A percentile compares a stretch with the other conserved stretches of the same genome.
Conservation (phyloP, 177 flowering plant genomes). For the Vitis hybrid region DNA sequence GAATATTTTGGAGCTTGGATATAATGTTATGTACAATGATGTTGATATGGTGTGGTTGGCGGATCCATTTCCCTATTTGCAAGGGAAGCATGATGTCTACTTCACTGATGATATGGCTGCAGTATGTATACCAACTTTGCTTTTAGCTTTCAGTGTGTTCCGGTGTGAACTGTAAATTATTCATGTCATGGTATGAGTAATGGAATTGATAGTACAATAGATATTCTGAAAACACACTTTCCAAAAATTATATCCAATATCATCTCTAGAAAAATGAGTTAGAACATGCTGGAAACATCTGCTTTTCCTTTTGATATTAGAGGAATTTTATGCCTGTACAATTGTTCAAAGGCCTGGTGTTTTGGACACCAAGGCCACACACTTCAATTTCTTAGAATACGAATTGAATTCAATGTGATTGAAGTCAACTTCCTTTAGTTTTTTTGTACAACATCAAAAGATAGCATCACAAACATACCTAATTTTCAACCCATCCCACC, state of each 20-base stretch:
- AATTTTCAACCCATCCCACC: too few relatives aligned
- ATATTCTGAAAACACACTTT: background rate
- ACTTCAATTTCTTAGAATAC: background rate
- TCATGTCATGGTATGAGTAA: background rate
- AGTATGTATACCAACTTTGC: conserved; percentile 40
- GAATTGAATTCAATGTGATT: background rate
- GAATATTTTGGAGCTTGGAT: conserved; percentile 92
- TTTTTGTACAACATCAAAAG: too few relatives aligned
- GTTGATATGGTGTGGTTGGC: conserved; percentile 99
- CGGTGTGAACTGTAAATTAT: background rate
- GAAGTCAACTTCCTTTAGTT: too few relatives aligned
- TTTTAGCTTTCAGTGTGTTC: background rate
- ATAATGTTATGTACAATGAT: conserved; percentile 96
- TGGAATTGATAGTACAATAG: background rate
- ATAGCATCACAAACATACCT: too few relatives aligned
- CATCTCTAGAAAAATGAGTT: background rate
- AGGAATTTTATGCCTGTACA: too few relatives aligned
- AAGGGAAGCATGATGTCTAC: conserved; percentile 89
- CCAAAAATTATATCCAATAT: background rate
- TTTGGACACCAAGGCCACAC: too few relatives aligned
- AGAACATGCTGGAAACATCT: too few relatives aligned
- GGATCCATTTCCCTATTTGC: conserved; percentile 84
- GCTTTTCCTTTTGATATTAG: too few relatives aligned
- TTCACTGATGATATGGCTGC: conserved; percentile 95
- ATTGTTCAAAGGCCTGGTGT: too few relatives aligned